Percentiles rank a stretch among this genome's conserved stretches.
Conservation (phyloP, 1,284 basidiomycete species). For the Hemileccinum hortonii region DNA sequence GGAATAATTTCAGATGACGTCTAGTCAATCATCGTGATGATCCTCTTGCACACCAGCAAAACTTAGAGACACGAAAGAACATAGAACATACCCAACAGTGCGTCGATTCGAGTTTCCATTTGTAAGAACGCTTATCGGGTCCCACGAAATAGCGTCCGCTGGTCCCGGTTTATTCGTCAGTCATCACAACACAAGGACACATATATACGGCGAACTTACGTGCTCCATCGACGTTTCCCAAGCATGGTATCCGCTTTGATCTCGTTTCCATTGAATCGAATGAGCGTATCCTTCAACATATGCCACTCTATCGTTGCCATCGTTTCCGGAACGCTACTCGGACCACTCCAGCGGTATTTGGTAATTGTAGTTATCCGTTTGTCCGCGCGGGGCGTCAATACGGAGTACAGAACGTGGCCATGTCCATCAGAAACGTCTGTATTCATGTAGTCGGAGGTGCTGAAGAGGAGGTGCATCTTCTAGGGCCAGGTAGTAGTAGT, state of each 20-base stretch:
- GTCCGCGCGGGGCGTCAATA: conserved; percentile 18
- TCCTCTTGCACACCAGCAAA: background rate
- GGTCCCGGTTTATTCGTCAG: conserved; percentile 2
- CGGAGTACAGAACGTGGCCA: conserved; percentile 24
- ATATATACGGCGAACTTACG: conserved; percentile 11
- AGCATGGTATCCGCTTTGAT: conserved; percentile 23
- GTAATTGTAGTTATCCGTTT: conserved; percentile 28
- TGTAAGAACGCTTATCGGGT: conserved; percentile 27
- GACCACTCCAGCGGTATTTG: conserved; percentile 28
- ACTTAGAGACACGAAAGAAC: background rate
- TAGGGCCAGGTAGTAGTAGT: background rate
- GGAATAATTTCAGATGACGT: background rate
- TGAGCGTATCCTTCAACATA: conserved; percentile 19
- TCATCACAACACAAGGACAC: background rate
- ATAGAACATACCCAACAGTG: conserved; percentile 24
- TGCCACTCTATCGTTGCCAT: conserved; percentile 32
- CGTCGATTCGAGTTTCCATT: conserved; percentile 28
- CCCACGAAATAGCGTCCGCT: conserved; percentile 31
- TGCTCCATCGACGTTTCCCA: conserved; percentile 24
- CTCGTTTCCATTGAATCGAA: conserved; percentile 25
- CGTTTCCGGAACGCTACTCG: conserved; percentile 23
- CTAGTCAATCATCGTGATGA: background rate
- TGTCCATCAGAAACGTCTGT: conserved; percentile 20
- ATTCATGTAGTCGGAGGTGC: conserved; percentile 22
- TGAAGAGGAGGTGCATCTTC: conserved; percentile 27